Evolutionary conservation across 139 green algal species (phyloP).

Genomic region (Gonium pectorale): DNA sequence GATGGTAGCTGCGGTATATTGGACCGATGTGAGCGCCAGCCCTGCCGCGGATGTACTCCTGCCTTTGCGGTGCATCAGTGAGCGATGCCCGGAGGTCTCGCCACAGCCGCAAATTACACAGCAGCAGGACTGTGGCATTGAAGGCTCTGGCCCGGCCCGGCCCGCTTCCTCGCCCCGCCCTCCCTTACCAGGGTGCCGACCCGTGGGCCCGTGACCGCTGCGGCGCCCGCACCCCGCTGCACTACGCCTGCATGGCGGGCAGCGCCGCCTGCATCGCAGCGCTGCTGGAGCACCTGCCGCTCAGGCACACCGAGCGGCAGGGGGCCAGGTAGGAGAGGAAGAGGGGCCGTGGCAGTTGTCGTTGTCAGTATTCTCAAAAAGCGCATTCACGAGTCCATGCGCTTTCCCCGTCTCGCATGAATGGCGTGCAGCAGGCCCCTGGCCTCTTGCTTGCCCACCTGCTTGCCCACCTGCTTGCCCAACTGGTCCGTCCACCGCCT

Average conservation of each 20-base stretch:
- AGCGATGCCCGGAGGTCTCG: too few species aligned
- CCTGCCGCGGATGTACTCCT: neutral
- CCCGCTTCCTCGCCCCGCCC: too few species aligned
- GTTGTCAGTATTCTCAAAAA: neutral
- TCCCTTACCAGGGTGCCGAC: constrained; percentile 52
- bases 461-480: too few species aligned
- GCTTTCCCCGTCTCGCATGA: too few species aligned
- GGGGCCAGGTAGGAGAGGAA: constrained; percentile 2
- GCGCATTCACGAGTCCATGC: neutral
- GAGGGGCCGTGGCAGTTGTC: neutral
- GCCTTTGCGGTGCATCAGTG: too few species aligned
- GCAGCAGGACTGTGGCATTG: too few species aligned
- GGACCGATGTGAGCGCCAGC: neutral
- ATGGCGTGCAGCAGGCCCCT: too few species aligned
- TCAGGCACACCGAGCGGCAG: neutral
- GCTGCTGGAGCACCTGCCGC: neutral
- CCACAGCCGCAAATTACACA: too few species aligned
- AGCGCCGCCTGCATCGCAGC: constrained; percentile 10
- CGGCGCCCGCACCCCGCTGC: constrained; percentile 37
- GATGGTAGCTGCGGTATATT: neutral
- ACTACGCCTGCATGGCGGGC: constrained; percentile 25
- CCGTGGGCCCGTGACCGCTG: constrained; percentile 59
- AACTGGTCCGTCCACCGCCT: too few species aligned
- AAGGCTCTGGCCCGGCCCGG: too few species aligned
- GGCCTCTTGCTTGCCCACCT: too few species aligned